Conservation (phyloP, 106 monocot species). For the Ottelia alismoides region DNA sequence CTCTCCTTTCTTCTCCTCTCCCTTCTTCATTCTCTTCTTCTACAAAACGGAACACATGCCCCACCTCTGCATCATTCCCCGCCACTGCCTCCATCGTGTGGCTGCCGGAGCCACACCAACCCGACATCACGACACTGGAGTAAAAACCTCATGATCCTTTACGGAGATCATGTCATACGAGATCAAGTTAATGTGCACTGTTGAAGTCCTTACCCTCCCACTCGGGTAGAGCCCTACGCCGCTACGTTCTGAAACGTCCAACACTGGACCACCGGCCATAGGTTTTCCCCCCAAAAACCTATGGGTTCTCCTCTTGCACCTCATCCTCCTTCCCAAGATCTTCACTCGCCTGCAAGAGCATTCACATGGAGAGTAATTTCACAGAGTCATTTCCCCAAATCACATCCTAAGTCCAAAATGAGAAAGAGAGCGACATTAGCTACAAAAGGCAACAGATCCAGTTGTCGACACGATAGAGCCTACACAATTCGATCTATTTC, state of each 20-base stretch:
- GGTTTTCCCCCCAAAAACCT: too few species aligned
- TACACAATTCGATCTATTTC: too few species aligned
- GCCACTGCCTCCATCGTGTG: not conserved
- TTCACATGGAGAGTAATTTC: too few species aligned
- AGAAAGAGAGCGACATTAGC: too few species aligned
- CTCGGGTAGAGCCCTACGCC: constrained; percentile 19
- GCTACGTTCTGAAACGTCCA: constrained; percentile 14
- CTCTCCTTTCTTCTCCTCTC: too few species aligned
- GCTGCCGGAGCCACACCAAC: not conserved
- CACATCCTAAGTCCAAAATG: too few species aligned
- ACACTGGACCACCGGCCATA: not conserved
- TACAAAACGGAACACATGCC: constrained; percentile 10
- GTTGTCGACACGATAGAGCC: too few species aligned
- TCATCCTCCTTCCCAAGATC: too few species aligned
- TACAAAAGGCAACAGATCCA: too few species aligned
- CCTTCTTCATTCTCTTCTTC: constrained; percentile 40
- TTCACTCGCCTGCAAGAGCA: too few species aligned
- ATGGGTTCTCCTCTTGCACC: too few species aligned
- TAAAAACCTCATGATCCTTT: constrained; percentile 23
- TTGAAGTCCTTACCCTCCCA: constrained; percentile 48
- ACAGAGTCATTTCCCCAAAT: too few species aligned
- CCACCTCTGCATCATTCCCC: constrained; percentile 1
- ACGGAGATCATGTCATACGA: constrained; percentile 61
- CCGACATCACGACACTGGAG: constrained; percentile 4
- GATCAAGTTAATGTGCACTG: constrained; percentile 65